A percentile compares a stretch with the other conserved stretches of the same genome.
Evolutionary conservation across 768 basidiomycete genomes (phyloP).

Genomic region (Rhodocollybia butyracea): DNA sequence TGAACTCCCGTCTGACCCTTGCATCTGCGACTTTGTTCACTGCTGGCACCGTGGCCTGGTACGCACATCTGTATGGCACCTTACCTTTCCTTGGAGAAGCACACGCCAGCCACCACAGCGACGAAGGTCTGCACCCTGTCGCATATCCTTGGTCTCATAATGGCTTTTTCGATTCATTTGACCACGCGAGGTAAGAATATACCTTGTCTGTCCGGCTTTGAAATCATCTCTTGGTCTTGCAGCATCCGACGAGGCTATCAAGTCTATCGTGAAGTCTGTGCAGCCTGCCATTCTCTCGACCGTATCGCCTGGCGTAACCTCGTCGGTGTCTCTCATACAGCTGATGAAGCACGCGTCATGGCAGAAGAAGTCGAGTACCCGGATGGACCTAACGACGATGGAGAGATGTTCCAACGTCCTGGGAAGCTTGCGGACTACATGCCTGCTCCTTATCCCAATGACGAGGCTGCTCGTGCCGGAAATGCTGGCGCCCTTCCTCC

Average conservation of each 20-base stretch:
- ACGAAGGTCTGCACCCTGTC: constrained; percentile 91
- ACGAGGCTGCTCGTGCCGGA: constrained; percentile 91
- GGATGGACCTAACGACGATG: constrained; percentile 91
- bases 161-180: constrained; percentile 86
- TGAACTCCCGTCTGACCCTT: constrained; percentile 71
- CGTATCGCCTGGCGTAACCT: constrained; percentile 99
- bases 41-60: constrained; percentile 92
- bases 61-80: constrained; percentile 89
- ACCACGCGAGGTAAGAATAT: constrained; percentile 84
- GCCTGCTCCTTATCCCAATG: constrained; percentile 93
- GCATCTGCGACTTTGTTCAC: constrained; percentile 74
- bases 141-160: constrained; percentile 90
- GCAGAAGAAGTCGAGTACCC: constrained; percentile 97
- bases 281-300: constrained; percentile 98
- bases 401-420: constrained; percentile 98
- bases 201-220: constrained; percentile 9
- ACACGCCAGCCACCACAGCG: constrained; percentile 87
- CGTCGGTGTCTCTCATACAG: constrained; percentile 96
- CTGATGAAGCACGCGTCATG: constrained; percentile 82
- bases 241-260: constrained; percentile 95
- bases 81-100: constrained; percentile 90
- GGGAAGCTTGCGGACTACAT: constrained; percentile 98
- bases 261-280: constrained; percentile 99
- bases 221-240: constrained; percentile 8
- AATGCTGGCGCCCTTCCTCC: constrained; percentile 96